Conservation (phyloP, 148 eudicot genomes). For the Mesembryanthemum crystallinum region DNA sequence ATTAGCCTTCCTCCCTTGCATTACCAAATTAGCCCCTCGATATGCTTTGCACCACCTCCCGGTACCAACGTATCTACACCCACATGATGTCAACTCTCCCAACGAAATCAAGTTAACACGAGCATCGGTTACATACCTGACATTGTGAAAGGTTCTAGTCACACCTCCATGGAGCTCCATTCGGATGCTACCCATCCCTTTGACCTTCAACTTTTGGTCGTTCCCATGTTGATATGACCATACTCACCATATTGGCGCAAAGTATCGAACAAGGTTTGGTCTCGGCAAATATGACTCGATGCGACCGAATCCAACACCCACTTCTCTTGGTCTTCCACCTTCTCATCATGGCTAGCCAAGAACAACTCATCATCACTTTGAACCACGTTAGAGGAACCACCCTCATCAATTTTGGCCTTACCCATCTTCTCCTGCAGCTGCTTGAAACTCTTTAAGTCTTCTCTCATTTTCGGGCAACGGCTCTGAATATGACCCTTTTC, state of each 20-base stretch:
- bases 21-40: too few relatives aligned
- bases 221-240: slow-evolving; percentile 4
- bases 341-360: background rate
- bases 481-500: background rate
- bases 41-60: too few relatives aligned
- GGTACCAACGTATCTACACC: too few relatives aligned
- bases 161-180: too few relatives aligned
- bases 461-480: background rate
- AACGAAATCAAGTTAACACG: too few relatives aligned
- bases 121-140: too few relatives aligned
- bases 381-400: background rate
- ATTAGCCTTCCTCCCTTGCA: too few relatives aligned
- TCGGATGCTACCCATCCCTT: background rate
- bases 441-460: background rate
- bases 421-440: background rate
- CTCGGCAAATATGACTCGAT: too few relatives aligned
- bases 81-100: too few relatives aligned
- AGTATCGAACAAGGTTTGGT: background rate
- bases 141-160: too few relatives aligned
- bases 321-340: background rate
- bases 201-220: background rate
- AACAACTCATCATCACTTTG: background rate
- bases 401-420: background rate
- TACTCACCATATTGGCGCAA: background rate
- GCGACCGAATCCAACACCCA: too few relatives aligned